Evolutionary conservation across 1,284 basidiomycete species (phyloP).

Genomic region (Cryptococcus sp.): DNA sequence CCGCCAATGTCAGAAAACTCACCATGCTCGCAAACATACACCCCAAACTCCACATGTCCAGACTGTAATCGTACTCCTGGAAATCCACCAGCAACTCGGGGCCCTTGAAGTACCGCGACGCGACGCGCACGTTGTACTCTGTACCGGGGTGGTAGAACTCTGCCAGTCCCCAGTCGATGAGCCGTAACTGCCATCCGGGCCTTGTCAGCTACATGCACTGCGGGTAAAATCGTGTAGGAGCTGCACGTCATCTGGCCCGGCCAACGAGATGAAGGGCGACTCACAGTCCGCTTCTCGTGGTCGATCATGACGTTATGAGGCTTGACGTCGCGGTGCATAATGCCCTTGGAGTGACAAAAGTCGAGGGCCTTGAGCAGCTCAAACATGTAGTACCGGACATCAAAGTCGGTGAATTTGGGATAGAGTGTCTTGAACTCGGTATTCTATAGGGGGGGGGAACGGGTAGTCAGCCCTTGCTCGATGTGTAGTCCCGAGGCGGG

Average conservation of each 20-base stretch:
- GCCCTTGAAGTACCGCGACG: slow-evolving; percentile 96
- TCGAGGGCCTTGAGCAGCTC: slow-evolving; percentile 97
- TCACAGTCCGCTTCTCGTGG: slow-evolving; percentile 88
- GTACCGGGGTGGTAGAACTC: slow-evolving; percentile 98
- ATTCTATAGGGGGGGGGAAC: slow-evolving; percentile 54
- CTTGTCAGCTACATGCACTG: neutral
- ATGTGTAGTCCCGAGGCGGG: neutral
- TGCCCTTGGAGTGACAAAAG: slow-evolving; percentile 96
- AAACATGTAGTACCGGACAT: slow-evolving; percentile 95
- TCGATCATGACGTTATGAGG: slow-evolving; percentile 99
- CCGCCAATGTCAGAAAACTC: slow-evolving; percentile 24
- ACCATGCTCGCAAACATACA: slow-evolving; percentile 99
- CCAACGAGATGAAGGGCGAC: slow-evolving; percentile 17
- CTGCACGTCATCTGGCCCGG: slow-evolving; percentile 2
- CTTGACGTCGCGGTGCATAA: slow-evolving; percentile 99
- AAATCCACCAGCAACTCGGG: slow-evolving; percentile 97
- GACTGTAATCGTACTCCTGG: slow-evolving; percentile 93
- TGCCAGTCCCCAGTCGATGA: slow-evolving; percentile 98
- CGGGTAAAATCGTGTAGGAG: neutral
- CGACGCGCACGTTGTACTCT: slow-evolving; percentile 97
- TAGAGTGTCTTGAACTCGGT: slow-evolving; percentile 98
- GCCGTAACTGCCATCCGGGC: slow-evolving; percentile 62
- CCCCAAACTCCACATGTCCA: slow-evolving; percentile 98
- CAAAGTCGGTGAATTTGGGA: slow-evolving; percentile 88
- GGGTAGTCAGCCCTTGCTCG: neutral